Evolutionary conservation across 805 yeast genomes (phyloP).

Genomic region (Candida odintsovae): DNA sequence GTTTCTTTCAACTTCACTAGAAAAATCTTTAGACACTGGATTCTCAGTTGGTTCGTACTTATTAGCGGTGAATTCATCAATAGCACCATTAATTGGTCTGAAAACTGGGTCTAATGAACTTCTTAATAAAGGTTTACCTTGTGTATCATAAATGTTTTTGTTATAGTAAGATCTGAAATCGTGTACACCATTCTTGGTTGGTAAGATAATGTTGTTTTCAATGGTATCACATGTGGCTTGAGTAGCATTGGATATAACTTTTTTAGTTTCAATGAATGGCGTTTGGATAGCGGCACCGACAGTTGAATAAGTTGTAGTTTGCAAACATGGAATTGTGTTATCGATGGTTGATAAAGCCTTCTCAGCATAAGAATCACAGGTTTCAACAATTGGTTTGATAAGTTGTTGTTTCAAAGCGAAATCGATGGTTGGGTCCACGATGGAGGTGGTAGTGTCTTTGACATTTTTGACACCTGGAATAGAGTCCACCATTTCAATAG

Average conservation of each 20-base stretch:
- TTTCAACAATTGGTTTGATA: slow-evolving; percentile 36
- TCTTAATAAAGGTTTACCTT: slow-evolving; percentile 59
- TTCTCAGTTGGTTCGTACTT: slow-evolving; percentile 39
- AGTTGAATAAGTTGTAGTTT: slow-evolving; percentile 45
- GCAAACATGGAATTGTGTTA: slow-evolving; percentile 48
- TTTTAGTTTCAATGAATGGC: slow-evolving; percentile 45
- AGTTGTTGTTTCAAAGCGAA: slow-evolving; percentile 30
- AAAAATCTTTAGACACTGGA: slow-evolving; percentile 35
- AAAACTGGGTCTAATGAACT: slow-evolving; percentile 59
- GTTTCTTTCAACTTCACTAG: slow-evolving; percentile 58
- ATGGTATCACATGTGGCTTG: slow-evolving; percentile 28
- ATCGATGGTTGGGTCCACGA: slow-evolving; percentile 22
- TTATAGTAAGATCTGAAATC: slow-evolving; percentile 46
- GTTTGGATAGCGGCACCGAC: slow-evolving; percentile 41
- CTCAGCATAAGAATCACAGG: slow-evolving; percentile 52
- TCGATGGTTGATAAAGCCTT: slow-evolving; percentile 53
- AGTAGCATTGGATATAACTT: slow-evolving; percentile 32
- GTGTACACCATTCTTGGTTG: slow-evolving; percentile 42
- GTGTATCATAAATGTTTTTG: slow-evolving; percentile 45
- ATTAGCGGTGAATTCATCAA: slow-evolving; percentile 39
- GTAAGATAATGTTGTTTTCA: slow-evolving; percentile 34
- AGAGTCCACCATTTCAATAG: slow-evolving; percentile 28
- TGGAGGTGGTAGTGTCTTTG: slow-evolving; percentile 28
- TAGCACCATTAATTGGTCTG: slow-evolving; percentile 51
- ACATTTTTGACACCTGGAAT: slow-evolving; percentile 33